phyloP scores from a whole-genome alignment of 2,329 filamentous ascomycete species.

The Claviceps paspali region DNA sequence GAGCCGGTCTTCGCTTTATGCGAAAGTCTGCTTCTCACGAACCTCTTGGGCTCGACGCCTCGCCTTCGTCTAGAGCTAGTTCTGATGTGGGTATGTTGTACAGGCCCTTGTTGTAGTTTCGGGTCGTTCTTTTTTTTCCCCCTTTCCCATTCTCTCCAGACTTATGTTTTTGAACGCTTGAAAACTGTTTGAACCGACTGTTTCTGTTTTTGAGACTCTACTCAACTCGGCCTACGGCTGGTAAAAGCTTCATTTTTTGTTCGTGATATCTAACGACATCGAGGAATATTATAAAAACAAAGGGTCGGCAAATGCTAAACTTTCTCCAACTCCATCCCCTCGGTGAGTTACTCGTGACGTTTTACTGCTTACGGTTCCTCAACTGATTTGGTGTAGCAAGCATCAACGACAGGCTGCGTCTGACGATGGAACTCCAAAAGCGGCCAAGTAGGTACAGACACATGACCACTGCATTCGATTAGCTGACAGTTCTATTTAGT shows the following conservation, averaged over 20 bases:
- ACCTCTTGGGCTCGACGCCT: conserved; percentile 4
- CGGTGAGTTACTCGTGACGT: conserved; percentile 1
- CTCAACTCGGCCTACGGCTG: neutral
- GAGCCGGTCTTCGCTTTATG: conserved; percentile 4
- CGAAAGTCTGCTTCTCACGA: conserved; percentile 8
- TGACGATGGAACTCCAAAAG: conserved; percentile 4
- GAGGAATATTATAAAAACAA: conserved; percentile 3
- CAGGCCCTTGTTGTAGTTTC: too few relatives aligned
- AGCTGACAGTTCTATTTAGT: neutral
- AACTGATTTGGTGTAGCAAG: conserved; percentile 1
- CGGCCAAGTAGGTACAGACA: conserved; percentile 4
- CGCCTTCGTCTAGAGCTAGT: conserved; percentile 4
- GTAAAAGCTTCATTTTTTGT: neutral
- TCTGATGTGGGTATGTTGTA: conserved; percentile 1
- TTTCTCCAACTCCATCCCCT: conserved; percentile 1
- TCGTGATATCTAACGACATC: neutral
- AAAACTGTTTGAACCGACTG: neutral
- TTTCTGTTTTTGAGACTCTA: neutral
- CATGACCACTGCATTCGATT: neutral
- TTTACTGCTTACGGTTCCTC: too few relatives aligned
- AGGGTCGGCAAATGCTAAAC: conserved; percentile 1
- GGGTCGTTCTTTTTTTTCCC: too few relatives aligned
- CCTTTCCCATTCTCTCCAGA: neutral
- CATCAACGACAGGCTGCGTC: conserved; percentile 5
- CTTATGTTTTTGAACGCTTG: neutral